Percentiles rank a stretch among this genome's conserved stretches.
phyloP scores from a whole-genome alignment of 139 green algal genomes.

The Chlamydomonas asymmetrica region DNA sequence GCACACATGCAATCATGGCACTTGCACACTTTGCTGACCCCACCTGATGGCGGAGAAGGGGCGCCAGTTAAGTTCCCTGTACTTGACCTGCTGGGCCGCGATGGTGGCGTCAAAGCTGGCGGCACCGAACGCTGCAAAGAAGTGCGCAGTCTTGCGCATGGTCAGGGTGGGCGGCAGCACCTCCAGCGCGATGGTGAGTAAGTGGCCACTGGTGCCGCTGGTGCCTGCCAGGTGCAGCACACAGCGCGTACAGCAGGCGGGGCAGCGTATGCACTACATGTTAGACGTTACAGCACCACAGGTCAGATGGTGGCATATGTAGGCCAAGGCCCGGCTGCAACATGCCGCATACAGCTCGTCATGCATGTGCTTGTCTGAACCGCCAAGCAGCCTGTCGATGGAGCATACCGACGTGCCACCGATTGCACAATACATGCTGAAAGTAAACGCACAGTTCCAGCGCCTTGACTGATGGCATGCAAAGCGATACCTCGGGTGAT shows the following conservation, averaged over 20 bases:
- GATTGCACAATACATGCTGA: too few relatives aligned
- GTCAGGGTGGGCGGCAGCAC: conserved; percentile 5
- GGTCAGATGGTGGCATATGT: not conserved
- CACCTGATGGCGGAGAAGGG: conserved; percentile 40
- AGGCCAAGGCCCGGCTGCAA: not conserved
- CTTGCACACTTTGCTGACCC: not conserved
- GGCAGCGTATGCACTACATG: too few relatives aligned
- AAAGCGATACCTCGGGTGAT: not conserved
- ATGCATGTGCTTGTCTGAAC: not conserved
- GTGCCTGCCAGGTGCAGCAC: not conserved
- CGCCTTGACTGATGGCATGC: too few relatives aligned
- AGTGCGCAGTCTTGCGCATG: not conserved
- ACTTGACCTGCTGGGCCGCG: conserved; percentile 27
- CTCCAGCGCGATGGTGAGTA: not conserved
- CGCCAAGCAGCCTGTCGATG: too few relatives aligned
- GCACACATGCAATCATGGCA: too few relatives aligned
- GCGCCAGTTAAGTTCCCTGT: conserved; percentile 34
- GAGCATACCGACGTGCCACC: too few relatives aligned
- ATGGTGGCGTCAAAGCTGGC: conserved; percentile 9
- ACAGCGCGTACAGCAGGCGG: too few relatives aligned
- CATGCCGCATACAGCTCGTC: too few relatives aligned
- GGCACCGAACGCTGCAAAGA: conserved; percentile 8
- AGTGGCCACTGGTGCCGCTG: not conserved
- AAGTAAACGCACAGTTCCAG: too few relatives aligned
- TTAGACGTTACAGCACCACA: not conserved